phyloP scores from a whole-genome alignment of 2,329 filamentous ascomycete genomes.

The Botrytis paeoniae region DNA sequence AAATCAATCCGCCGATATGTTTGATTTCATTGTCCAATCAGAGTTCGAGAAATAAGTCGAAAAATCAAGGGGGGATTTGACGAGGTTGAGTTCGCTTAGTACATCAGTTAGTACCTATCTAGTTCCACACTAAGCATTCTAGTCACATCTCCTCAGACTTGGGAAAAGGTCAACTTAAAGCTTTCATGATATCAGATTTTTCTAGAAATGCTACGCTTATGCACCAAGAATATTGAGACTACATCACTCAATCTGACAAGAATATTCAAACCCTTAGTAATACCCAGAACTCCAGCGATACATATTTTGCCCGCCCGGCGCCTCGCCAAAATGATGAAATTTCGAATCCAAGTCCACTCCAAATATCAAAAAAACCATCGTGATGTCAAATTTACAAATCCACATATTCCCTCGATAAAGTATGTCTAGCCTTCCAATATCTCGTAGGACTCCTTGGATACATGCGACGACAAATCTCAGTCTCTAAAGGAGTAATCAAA shows the following conservation, averaged over 20 bases:
- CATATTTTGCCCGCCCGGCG: neutral
- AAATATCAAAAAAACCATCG: neutral
- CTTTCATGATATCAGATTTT: neutral
- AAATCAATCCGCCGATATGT: accelerated
- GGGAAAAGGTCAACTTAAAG: neutral
- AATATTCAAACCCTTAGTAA: neutral
- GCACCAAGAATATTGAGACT: neutral
- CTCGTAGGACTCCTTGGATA: neutral
- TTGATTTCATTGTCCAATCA: neutral
- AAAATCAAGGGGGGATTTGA: neutral
- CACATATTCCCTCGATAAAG: neutral
- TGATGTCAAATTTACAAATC: neutral
- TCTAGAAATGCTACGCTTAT: neutral
- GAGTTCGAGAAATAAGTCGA: neutral
- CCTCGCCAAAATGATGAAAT: neutral
- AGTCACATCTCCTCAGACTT: neutral
- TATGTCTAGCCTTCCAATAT: neutral
- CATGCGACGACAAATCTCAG: neutral
- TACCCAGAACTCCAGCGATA: neutral
- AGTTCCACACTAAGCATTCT: neutral
- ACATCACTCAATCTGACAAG: neutral
- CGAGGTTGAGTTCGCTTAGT: neutral
- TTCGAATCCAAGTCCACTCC: too few relatives aligned
- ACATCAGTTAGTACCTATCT: neutral
- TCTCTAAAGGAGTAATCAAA: neutral